A percentile compares a stretch with the other conserved stretches of the same genome.
phyloP scores from a whole-genome alignment of 805 yeast genomes.

The Suhomyces sp. region DNA sequence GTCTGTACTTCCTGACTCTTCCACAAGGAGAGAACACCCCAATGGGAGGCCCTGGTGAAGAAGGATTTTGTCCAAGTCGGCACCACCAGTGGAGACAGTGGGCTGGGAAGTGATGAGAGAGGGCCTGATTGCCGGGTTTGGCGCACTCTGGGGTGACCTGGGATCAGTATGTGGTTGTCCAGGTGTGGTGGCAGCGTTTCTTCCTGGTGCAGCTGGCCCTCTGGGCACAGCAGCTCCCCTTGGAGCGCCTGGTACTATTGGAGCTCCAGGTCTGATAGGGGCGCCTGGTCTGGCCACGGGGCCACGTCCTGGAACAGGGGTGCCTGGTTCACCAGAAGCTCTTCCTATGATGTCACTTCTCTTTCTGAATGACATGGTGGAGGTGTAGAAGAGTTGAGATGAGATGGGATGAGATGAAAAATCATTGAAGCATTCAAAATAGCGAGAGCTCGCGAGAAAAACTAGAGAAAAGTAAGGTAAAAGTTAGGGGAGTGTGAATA shows the following conservation, averaged over 20 bases:
- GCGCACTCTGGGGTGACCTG: not conserved
- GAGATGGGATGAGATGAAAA: not conserved
- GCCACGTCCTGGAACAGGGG: not conserved
- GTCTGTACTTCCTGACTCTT: slow-evolving; percentile 87
- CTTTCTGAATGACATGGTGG: slow-evolving; percentile 42
- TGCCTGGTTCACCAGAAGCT: not conserved
- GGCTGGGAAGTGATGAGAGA: slow-evolving; percentile 73
- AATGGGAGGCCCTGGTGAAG: slow-evolving; percentile 85
- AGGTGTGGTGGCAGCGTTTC: not conserved
- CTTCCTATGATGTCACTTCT: slow-evolving; percentile 38
- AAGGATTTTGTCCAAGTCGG: slow-evolving; percentile 69
- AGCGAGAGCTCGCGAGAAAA: not conserved
- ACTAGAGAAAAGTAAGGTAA: not conserved
- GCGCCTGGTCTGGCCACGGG: slow-evolving; percentile 2
- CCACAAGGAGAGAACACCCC: slow-evolving; percentile 66
- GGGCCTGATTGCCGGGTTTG: slow-evolving; percentile 56
- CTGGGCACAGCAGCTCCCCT: not conserved
- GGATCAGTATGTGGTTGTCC: not conserved
- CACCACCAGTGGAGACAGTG: slow-evolving; percentile 75
- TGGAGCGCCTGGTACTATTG: not conserved
- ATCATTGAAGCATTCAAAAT: not conserved
- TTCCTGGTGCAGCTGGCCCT: not conserved
- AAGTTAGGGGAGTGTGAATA: too few relatives aligned
- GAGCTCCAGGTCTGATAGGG: not conserved
- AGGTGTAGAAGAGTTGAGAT: not conserved